Percentiles rank a stretch among this genome's conserved stretches.
Conservation (phyloP, 192 early-diverging fungal genomes). For the Diversispora epigaea region DNA sequence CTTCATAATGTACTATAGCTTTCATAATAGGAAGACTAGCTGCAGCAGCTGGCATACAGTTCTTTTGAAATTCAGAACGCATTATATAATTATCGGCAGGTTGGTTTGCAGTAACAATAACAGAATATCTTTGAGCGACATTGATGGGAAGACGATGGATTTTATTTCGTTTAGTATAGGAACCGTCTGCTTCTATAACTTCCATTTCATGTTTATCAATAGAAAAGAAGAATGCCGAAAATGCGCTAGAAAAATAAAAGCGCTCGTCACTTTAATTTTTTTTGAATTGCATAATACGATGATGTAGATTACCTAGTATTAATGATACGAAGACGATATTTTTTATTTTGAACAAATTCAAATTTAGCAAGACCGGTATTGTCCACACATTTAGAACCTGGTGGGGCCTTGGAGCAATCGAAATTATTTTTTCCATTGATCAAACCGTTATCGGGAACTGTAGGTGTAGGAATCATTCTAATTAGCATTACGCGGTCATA, state of each 20-base stretch:
- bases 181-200: slow-evolving; percentile 74
- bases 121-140: slow-evolving; percentile 53
- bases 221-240: slow-evolving; percentile 63
- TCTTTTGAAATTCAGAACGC: slow-evolving; percentile 46
- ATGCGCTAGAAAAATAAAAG: slow-evolving; percentile 45
- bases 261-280: slow-evolving; percentile 29
- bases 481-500: slow-evolving; percentile 28
- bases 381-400: slow-evolving; percentile 35
- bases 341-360: slow-evolving; percentile 40
- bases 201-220: slow-evolving; percentile 72
- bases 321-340: slow-evolving; percentile 64
- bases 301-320: slow-evolving; percentile 43
- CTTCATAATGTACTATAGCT: slow-evolving; percentile 47
- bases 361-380: slow-evolving; percentile 38
- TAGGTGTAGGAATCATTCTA: slow-evolving; percentile 34
- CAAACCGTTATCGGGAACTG: slow-evolving; percentile 50
- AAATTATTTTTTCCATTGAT: slow-evolving; percentile 52
- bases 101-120: slow-evolving; percentile 53
- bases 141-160: slow-evolving; percentile 47
- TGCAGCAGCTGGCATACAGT: slow-evolving; percentile 40
- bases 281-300: slow-evolving; percentile 34
- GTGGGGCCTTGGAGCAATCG: slow-evolving; percentile 43
- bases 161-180: slow-evolving; percentile 38
- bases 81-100: slow-evolving; percentile 50
- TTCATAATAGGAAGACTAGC: slow-evolving; percentile 38